Evolutionary conservation across 306 rosid genomes (phyloP).

Genomic region (Corylus americana): DNA sequence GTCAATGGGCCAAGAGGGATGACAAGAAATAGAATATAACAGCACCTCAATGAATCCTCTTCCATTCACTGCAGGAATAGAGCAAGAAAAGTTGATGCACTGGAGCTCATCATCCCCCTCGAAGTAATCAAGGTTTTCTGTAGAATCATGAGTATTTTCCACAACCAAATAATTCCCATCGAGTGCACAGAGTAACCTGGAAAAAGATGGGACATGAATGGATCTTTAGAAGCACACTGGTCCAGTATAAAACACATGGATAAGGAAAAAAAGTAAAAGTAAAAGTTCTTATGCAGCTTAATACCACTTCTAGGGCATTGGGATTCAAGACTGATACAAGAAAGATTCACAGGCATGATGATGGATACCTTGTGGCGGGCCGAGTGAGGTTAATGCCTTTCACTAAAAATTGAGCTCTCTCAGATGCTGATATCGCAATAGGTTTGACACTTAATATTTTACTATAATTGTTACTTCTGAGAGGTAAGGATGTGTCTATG

Average conservation of each 20-base stretch:
- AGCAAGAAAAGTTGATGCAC: constrained; percentile 65
- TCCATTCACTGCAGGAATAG: constrained; percentile 66
- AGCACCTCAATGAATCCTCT: constrained; percentile 89
- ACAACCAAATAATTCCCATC: constrained; percentile 71
- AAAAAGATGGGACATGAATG: constrained; percentile 8
- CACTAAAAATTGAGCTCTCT: constrained; percentile 66
- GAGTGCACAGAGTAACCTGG: constrained; percentile 82
- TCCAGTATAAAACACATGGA: constrained; percentile 8
- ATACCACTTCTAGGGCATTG: not conserved
- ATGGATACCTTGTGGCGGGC: constrained; percentile 65
- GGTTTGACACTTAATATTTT: constrained; percentile 71
- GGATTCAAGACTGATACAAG: constrained; percentile 6
- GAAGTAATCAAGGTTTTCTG: constrained; percentile 36
- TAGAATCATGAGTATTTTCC: constrained; percentile 54
- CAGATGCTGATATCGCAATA: constrained; percentile 68
- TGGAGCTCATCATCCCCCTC: constrained; percentile 57
- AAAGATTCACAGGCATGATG: constrained; percentile 1
- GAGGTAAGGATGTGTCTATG: constrained; percentile 69
- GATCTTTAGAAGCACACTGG: constrained; percentile 8
- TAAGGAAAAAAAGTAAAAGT: not conserved
- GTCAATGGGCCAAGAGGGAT: not conserved
- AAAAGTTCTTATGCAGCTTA: not conserved
- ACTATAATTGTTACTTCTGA: constrained; percentile 50
- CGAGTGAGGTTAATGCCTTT: constrained; percentile 69
- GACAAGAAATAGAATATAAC: constrained; percentile 22